These are phyloP conservation scores for Penstemon davidsonii DNA, from an alignment of 257 asterid genomes.

Conservation along the genomic window DNA sequence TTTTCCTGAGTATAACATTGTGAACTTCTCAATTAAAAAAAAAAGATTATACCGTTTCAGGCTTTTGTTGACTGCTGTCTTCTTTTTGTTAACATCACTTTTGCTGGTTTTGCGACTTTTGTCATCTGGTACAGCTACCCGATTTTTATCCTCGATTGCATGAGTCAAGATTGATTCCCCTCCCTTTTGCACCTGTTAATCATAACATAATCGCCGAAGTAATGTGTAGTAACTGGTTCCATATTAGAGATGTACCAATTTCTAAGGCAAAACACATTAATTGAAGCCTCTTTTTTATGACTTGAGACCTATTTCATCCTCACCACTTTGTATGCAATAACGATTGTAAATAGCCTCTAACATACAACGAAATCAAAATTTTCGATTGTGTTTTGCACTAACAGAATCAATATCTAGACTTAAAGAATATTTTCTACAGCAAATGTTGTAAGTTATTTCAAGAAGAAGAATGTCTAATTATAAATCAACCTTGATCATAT, in stretches of 20 bases:
- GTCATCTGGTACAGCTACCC: conserved; percentile 18
- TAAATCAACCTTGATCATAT: neutral
- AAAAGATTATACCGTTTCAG: conserved; percentile 55
- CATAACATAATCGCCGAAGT: neutral
- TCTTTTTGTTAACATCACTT: conserved; percentile 32
- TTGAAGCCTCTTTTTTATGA: too few relatives aligned
- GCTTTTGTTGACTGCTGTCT: conserved; percentile 45
- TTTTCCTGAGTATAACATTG: neutral
- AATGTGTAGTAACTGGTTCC: too few relatives aligned
- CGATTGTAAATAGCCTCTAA: too few relatives aligned
- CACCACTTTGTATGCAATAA: too few relatives aligned
- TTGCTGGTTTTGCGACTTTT: conserved; percentile 17
- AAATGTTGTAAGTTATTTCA: too few relatives aligned
- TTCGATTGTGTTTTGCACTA: neutral
- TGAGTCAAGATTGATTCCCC: conserved; percentile 60
- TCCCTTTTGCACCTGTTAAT: conserved; percentile 66
- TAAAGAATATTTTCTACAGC: neutral
- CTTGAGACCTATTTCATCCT: too few relatives aligned
- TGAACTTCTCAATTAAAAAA: too few relatives aligned
- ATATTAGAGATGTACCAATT: too few relatives aligned
- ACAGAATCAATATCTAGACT: neutral
- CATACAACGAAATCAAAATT: neutral
- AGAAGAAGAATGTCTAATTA: too few relatives aligned
- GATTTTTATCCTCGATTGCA: conserved; percentile 37
- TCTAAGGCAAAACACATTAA: too few relatives aligned